Base-by-base conservation (phyloP, 2,329 filamentous ascomycete species). In the Pseudogymnoascus sp. region DNA sequence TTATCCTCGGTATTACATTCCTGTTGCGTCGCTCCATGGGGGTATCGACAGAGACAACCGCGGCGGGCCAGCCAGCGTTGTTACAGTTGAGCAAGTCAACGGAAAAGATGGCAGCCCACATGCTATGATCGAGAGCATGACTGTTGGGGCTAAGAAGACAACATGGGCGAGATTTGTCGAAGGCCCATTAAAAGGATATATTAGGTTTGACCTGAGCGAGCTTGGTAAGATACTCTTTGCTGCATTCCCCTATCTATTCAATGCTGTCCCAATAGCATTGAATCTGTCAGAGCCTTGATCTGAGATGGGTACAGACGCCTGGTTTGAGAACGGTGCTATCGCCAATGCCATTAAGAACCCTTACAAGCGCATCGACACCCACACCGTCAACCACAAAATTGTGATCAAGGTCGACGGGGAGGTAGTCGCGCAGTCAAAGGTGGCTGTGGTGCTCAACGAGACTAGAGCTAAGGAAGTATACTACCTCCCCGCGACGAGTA, bases 241-340 rank as follows among this genome's bases (percentile, higher is more conserved):
- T 29, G 26, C 21, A 14, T 58, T 11, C 7, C n/a, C 14, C n/a
- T 8, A 39, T 16, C 37, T 16, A 19, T 39, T 39, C 37, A 39
- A 39, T 39, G 37, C 37, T 39, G 14, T 16, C 16, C n/a, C n/a
- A 39, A 39, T 8, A n/a, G n/a, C 14, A 16, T 19, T 7, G n/a
- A 16, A 39, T 6, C 6, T 16, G n/a, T 6, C n/a, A 39, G 8
- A 39, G 14, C 16, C 37, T 1, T 16, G 4, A 39, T 39, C 37
- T 39, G n/a, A 39, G 37, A 39, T 12, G 37, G n/a, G 1, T 6
- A 21, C 35, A 62, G 60, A 62, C 4, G 60, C 49, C 23, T 62
- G 60, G 60, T 62, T 62, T 35, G 60, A 62, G 60, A 58, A 62
- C 39, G 60, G 60, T 31, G 60, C 60, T 19, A 8, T 62, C 14